These are phyloP conservation scores for Porcisia hertigi DNA, from an alignment of 208 protist species.

Conservation along the genomic window DNA sequence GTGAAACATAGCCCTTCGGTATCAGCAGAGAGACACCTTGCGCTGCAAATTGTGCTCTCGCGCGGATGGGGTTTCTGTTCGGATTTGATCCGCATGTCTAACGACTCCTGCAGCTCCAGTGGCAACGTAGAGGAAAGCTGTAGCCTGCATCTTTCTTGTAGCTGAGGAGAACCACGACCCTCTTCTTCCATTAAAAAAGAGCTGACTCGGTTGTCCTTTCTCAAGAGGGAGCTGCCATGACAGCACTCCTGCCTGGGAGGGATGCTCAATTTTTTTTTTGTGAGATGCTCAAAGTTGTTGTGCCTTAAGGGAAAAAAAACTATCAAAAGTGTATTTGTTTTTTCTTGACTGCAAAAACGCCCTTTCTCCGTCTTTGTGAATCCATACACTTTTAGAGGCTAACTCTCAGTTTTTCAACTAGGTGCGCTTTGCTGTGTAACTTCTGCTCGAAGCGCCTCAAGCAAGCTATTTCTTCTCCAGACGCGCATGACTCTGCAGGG, in stretches of 20 bases:
- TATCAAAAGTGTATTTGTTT: too few species aligned
- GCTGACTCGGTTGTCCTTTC: not conserved
- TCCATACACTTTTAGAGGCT: not conserved
- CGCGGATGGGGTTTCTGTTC: not conserved
- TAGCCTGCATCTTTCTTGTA: not conserved
- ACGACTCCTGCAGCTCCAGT: not conserved
- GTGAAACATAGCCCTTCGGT: not conserved
- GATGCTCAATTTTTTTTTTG: not conserved
- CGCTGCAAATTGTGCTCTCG: not conserved
- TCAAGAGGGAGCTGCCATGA: not conserved
- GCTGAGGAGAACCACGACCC: not conserved
- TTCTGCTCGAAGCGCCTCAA: not conserved
- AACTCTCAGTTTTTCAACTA: not conserved
- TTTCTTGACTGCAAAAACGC: not conserved
- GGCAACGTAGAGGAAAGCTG: not conserved
- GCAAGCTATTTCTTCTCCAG: not conserved
- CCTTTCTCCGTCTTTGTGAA: too few species aligned
- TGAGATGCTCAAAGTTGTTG: not conserved
- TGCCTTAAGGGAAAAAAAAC: not conserved
- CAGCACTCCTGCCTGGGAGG: not conserved
- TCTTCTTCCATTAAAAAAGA: not conserved
- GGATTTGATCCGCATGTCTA: not conserved
- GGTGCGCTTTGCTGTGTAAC: not conserved
- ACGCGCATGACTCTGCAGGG: not conserved
- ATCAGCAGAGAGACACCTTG: not conserved